Conservation (phyloP, 768 basidiomycete species). For the Suillus paluster region DNA sequence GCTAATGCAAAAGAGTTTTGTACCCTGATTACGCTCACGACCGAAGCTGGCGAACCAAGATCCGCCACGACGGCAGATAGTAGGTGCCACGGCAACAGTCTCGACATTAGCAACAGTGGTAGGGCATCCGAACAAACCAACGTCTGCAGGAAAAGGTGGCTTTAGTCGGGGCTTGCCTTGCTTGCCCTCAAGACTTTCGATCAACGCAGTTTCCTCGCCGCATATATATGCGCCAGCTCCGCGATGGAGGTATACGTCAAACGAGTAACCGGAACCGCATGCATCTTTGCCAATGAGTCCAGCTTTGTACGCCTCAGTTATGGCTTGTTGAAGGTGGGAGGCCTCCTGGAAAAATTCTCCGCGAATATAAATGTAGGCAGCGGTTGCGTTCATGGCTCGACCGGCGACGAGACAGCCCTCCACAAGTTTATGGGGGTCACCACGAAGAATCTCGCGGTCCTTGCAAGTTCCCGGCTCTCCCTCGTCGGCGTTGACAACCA, state of each 20-base stretch:
- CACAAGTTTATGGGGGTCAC: constrained; percentile 97
- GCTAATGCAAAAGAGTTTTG: constrained; percentile 96
- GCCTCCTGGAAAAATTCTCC: constrained; percentile 98
- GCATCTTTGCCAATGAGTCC: constrained; percentile 90
- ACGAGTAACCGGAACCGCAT: constrained; percentile 91
- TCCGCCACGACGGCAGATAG: constrained; percentile 88
- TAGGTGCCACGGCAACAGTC: constrained; percentile 97
- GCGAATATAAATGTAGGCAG: constrained; percentile 99
- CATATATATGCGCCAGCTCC: constrained; percentile 99
- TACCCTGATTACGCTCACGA: constrained; percentile 89
- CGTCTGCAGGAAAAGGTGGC: constrained; percentile 98
- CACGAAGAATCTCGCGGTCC: constrained; percentile 96
- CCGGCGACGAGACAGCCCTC: constrained; percentile 98
- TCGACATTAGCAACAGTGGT: constrained; percentile 98
- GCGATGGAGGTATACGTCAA: constrained; percentile 98
- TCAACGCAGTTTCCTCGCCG: constrained; percentile 97
- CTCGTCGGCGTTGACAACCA: constrained; percentile 98
- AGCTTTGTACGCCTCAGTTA: constrained; percentile 90
- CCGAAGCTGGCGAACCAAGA: constrained; percentile 95
- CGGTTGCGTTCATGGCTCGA: constrained; percentile 94
- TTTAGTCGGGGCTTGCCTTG: constrained; percentile 98
- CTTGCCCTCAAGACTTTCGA: constrained; percentile 97
- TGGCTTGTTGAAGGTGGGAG: constrained; percentile 91
- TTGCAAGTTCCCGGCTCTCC: constrained; percentile 99
- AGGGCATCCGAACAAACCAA: constrained; percentile 96